Evolutionary conservation across 352 stramenopile genomes (phyloP).

Genomic region (Globisporangium viniferum): DNA sequence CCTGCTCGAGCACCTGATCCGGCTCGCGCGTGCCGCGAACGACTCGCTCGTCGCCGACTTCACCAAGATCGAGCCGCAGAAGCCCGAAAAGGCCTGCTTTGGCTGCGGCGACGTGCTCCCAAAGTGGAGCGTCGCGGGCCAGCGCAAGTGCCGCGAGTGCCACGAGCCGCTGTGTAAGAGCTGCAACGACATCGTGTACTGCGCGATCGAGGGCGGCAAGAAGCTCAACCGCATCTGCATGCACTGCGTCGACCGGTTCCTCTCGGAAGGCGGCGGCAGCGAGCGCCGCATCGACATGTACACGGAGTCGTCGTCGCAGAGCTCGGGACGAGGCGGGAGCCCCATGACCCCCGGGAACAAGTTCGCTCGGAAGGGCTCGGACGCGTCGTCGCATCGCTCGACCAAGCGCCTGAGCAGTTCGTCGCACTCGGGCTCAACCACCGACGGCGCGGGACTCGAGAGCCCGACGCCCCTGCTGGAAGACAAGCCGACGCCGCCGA

Average conservation of each 20-base stretch:
- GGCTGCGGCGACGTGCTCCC: constrained; percentile 45
- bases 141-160: constrained; percentile 55
- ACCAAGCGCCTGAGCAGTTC: constrained; percentile 11
- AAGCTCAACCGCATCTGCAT: constrained; percentile 72
- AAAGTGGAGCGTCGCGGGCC: constrained; percentile 32
- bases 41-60: constrained; percentile 40
- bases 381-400: constrained; percentile 8
- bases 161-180: constrained; percentile 57
- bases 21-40: constrained; percentile 47
- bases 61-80: constrained; percentile 26
- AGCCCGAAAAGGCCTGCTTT: constrained; percentile 35
- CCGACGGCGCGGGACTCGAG: background rate
- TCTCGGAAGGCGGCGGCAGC: background rate
- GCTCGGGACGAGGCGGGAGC: background rate
- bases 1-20: constrained; percentile 62
- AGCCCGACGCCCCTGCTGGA: constrained; percentile 15
- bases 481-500: background rate
- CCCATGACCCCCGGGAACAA: background rate
- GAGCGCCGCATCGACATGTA: constrained; percentile 19
- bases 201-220: constrained; percentile 51
- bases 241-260: constrained; percentile 45
- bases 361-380: constrained; percentile 4
- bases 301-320: constrained; percentile 11
- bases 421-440: constrained; percentile 1
- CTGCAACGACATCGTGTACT: constrained; percentile 63